A percentile compares a stretch with the other conserved stretches of the same genome.
Evolutionary conservation across 2,329 filamentous ascomycete species (phyloP).

Genomic region (Stachybotrys chartarum): DNA sequence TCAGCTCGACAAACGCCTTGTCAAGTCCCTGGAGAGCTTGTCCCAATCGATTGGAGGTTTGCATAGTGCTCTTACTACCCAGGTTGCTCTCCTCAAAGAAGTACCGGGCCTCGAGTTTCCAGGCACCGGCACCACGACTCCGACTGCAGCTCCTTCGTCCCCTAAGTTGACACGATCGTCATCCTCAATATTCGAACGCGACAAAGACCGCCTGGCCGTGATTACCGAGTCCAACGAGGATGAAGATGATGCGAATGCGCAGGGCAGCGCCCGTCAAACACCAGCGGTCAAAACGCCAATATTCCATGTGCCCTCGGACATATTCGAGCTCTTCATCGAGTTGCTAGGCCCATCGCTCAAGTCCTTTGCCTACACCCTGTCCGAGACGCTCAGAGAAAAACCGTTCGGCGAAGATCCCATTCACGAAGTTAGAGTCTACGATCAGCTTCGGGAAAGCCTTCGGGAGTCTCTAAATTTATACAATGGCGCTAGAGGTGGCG

Average conservation of each 20-base stretch:
- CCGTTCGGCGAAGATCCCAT: conserved; percentile 67
- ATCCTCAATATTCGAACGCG: conserved; percentile 11
- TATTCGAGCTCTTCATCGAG: conserved; percentile 85
- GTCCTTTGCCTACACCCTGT: conserved; percentile 85
- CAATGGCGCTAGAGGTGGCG: conserved; percentile 64
- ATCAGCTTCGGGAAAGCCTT: conserved; percentile 73
- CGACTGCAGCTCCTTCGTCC: conserved; percentile 18
- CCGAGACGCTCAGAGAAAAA: conserved; percentile 79
- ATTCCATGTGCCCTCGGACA: conserved; percentile 64
- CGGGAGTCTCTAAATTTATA: conserved; percentile 76
- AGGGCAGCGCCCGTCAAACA: not conserved
- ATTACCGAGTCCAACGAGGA: conserved; percentile 60
- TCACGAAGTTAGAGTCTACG: conserved; percentile 66
- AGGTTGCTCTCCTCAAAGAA: conserved; percentile 77
- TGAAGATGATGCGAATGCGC: conserved; percentile 23
- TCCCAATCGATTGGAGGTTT: conserved; percentile 86
- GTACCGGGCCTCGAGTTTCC: conserved; percentile 17
- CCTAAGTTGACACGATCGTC: conserved; percentile 18
- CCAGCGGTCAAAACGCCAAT: conserved; percentile 16
- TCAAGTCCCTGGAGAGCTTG: conserved; percentile 77
- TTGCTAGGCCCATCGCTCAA: conserved; percentile 93
- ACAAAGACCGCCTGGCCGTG: conserved; percentile 44
- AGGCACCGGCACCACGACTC: conserved; percentile 15
- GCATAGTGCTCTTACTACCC: conserved; percentile 79
- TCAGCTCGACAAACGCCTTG: conserved; percentile 68